Evolutionary conservation across 192 early-diverging fungal genomes (phyloP), one percentile per base, ranked within the genome.

Genomic region (Coemansia asiatica): DNA sequence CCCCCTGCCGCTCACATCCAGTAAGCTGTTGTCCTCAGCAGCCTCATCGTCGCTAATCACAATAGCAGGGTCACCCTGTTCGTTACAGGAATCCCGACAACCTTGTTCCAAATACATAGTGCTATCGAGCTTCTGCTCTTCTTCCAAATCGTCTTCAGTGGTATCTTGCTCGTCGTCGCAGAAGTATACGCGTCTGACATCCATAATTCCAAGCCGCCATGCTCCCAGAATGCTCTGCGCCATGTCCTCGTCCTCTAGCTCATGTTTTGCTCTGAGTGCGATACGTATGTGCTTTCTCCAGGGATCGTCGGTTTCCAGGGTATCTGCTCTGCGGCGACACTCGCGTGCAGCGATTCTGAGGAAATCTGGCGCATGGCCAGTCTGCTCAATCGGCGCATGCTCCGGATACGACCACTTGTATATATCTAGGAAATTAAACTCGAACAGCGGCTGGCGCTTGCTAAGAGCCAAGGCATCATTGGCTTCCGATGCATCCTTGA

Each of bases 1-100:
- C 19, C 26, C 29, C 6, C 44, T 23, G 7, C 59, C 44, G 33
- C 27, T 38, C 26, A 36, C 9, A 25, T 36, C 55, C 21, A 56
- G 23, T 4, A 63, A n/a, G 0, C 56, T 58, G 47, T 81, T 81
- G 57, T 81, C 79, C 33, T 81, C 79, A 6, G 63, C 50, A 1
- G 79, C 79, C 61, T 81, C 79, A 19, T 68, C 74, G 38, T 81
- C 79, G 22, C 79, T 81, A 48, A 81, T 66, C 19, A 76, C 13
- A 6, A 81, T 80, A 49, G 77, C 56, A 13, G 15, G 63, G 35
- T 65, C 60, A 18, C 62, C 28, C 7, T 15, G 64, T 13, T 44
- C 40, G 8, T 5, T 2, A 13, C 40, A 5, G 15, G 40, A 44
- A 16, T 44, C 40, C 8, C 15, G 8, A 44, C 15, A 12, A 13